phyloP scores from a whole-genome alignment of 495 filamentous ascomycete genomes.

The Annulohypoxylon nitens region DNA sequence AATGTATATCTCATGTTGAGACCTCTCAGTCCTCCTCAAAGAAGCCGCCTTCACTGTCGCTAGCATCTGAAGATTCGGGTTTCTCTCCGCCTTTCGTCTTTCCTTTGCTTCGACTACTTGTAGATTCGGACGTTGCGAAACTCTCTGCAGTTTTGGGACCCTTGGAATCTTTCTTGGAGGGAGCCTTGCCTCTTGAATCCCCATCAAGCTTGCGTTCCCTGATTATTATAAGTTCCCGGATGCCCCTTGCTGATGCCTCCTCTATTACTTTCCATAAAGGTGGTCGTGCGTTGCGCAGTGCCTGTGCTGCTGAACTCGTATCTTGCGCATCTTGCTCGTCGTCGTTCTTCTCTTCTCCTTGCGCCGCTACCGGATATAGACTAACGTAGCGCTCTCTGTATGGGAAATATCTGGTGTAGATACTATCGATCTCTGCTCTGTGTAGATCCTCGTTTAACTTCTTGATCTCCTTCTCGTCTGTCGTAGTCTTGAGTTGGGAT shows the following conservation, averaged over 20 bases:
- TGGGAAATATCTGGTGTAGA: slow-evolving; percentile 88
- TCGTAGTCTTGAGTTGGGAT: slow-evolving; percentile 64
- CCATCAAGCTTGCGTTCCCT: slow-evolving; percentile 42
- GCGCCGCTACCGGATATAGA: slow-evolving; percentile 70
- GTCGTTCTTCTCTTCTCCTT: slow-evolving; percentile 39
- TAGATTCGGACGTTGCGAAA: slow-evolving; percentile 20
- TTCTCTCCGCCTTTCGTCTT: slow-evolving; percentile 14
- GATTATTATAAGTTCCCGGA: slow-evolving; percentile 34
- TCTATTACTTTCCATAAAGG: slow-evolving; percentile 79
- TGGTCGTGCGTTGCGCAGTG: slow-evolving; percentile 59
- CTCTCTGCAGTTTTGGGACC: slow-evolving; percentile 21
- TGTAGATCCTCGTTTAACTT: slow-evolving; percentile 71
- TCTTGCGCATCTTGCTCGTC: slow-evolving; percentile 41
- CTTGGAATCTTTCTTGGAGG: slow-evolving; percentile 19
- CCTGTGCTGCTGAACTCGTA: slow-evolving; percentile 51
- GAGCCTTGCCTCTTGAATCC: slow-evolving; percentile 14
- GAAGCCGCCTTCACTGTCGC: slow-evolving; percentile 52
- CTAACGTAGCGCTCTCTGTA: slow-evolving; percentile 82
- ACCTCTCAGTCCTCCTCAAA: slow-evolving; percentile 43
- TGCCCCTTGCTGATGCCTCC: slow-evolving; percentile 73
- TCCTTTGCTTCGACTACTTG: slow-evolving; percentile 15
- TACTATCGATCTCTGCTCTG: slow-evolving; percentile 80
- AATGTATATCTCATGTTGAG: slow-evolving; percentile 22
- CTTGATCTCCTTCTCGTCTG: slow-evolving; percentile 63
- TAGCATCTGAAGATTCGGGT: slow-evolving; percentile 15